Evolutionary conservation across 2,329 filamentous ascomycete species (phyloP).

Genomic region (Teratosphaeria zuluensis): DNA sequence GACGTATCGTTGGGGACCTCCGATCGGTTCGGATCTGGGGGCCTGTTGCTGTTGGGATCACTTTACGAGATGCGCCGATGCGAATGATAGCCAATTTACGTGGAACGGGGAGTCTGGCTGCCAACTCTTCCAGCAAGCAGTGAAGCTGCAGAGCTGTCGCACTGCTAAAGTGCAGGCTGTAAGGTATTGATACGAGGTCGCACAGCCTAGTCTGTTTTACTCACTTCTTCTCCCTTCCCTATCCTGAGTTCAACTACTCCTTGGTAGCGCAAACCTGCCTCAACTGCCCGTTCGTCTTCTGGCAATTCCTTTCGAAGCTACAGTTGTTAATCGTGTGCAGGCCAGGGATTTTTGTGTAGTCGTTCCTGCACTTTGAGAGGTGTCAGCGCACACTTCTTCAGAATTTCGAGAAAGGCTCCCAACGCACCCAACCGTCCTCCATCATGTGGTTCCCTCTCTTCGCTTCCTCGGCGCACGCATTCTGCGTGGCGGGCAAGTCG

Average conservation of each 20-base stretch:
- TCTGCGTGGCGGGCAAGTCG: neutral
- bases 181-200: too few relatives aligned
- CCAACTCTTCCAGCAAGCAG: too few relatives aligned
- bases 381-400: neutral
- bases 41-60: too few relatives aligned
- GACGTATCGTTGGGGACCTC: too few relatives aligned
- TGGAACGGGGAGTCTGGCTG: too few relatives aligned
- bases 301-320: neutral
- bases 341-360: neutral
- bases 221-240: too few relatives aligned
- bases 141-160: too few relatives aligned
- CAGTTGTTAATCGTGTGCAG: neutral
- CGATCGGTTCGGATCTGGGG: too few relatives aligned
- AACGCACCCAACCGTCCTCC: neutral
- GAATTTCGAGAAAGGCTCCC: neutral
- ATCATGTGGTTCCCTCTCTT: neutral
- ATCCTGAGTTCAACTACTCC: neutral
- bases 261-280: neutral
- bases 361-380: neutral
- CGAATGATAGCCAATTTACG: too few relatives aligned
- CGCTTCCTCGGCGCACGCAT: neutral
- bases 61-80: too few relatives aligned
- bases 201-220: too few relatives aligned
- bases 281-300: neutral
- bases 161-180: too few relatives aligned